Evolutionary conservation across 495 filamentous ascomycete species (phyloP).

Genomic region (Hypomontagnella monticulosa): DNA sequence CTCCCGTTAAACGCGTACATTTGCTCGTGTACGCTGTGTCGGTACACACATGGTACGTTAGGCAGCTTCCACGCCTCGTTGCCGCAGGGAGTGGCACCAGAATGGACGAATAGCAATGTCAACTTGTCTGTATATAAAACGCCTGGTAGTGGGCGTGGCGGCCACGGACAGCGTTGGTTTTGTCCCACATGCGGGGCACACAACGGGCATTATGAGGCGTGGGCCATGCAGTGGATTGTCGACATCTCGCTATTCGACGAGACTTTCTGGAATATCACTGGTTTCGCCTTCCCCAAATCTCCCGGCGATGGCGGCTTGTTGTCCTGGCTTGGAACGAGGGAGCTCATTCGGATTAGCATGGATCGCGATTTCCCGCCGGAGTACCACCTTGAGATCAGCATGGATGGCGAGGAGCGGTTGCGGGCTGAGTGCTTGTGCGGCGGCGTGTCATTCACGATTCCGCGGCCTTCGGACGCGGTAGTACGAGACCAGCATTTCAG

Average conservation of each 20-base stretch:
- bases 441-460: conserved; percentile 56
- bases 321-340: conserved; percentile 56
- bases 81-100: conserved; percentile 43
- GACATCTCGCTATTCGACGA: conserved; percentile 48
- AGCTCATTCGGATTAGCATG: conserved; percentile 35
- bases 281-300: conserved; percentile 51
- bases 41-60: conserved; percentile 66
- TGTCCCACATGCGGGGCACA: conserved; percentile 74
- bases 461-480: conserved; percentile 42
- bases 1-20: conserved; percentile 57
- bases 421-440: conserved; percentile 55
- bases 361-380: conserved; percentile 30
- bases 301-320: conserved; percentile 45
- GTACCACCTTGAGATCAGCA: conserved; percentile 25
- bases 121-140: conserved; percentile 59
- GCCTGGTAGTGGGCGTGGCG: conserved; percentile 46
- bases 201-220: conserved; percentile 55
- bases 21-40: conserved; percentile 74
- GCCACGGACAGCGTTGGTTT: conserved; percentile 67
- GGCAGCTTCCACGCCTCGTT: conserved; percentile 61
- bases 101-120: conserved; percentile 48
- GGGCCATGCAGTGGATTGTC: conserved; percentile 43
- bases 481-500: conserved; percentile 7
- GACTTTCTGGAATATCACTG: conserved; percentile 49
- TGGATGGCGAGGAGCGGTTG: conserved; percentile 41